Percentiles rank a stretch among this genome's conserved stretches.
These are phyloP conservation scores for Solanum piurae DNA, from an alignment of 257 asterid genomes.

Conservation along the genomic window DNA sequence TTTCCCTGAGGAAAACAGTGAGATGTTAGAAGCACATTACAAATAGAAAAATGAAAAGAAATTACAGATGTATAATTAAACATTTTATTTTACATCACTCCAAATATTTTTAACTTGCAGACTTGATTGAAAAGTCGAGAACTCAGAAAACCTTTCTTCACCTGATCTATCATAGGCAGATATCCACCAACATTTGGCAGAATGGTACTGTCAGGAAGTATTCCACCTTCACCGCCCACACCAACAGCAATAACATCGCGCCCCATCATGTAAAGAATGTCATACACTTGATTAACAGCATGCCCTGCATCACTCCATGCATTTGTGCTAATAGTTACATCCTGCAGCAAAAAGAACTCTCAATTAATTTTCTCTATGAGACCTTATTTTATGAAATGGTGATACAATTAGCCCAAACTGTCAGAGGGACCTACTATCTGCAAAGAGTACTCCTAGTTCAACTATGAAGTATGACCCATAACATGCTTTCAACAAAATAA, in stretches of 20 bases:
- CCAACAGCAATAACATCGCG: slow-evolving; percentile 76
- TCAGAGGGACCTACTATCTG: not conserved
- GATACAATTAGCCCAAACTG: not conserved
- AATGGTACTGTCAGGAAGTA: slow-evolving; percentile 56
- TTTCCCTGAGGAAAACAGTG: slow-evolving; percentile 28
- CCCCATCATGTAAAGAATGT: slow-evolving; percentile 83
- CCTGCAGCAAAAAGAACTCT: slow-evolving; percentile 28
- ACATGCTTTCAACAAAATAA: not conserved
- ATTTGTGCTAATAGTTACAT: slow-evolving; percentile 57
- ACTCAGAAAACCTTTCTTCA: not conserved
- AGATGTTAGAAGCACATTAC: not conserved
- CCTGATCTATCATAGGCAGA: slow-evolving; percentile 86
- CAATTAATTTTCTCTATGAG: not conserved
- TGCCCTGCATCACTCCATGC: slow-evolving; percentile 77
- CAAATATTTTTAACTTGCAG: not conserved
- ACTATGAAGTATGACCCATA: not conserved
- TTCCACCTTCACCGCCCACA: slow-evolving; percentile 85
- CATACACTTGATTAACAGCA: slow-evolving; percentile 61
- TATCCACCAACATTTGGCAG: slow-evolving; percentile 73
- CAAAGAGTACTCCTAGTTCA: not conserved
- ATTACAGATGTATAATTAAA: not conserved
- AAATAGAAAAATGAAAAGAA: not conserved
- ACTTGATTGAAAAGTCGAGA: not conserved
- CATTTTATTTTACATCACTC: not conserved
- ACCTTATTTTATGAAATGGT: not conserved